phyloP scores from a whole-genome alignment of 1,284 basidiomycete genomes.

The Ceratobasidium sp. region DNA sequence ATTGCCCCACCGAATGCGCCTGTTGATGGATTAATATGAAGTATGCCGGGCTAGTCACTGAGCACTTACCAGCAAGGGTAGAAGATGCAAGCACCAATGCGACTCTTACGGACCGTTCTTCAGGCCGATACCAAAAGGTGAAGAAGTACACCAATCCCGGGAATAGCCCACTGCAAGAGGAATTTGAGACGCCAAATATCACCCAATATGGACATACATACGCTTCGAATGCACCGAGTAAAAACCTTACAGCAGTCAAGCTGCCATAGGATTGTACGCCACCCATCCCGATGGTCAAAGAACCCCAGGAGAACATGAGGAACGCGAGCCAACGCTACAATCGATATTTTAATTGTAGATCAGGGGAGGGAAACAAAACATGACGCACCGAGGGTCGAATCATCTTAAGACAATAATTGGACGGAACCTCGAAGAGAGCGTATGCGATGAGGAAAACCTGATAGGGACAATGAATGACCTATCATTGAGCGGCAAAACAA shows the following conservation, averaged over 20 bases:
- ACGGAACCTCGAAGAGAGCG: slow-evolving; percentile 31
- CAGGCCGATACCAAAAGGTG: slow-evolving; percentile 59
- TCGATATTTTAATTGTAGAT: too few species aligned
- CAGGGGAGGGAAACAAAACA: not conserved
- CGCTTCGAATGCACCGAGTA: slow-evolving; percentile 35
- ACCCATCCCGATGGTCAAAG: slow-evolving; percentile 19
- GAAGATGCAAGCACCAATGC: slow-evolving; percentile 56
- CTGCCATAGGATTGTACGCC: slow-evolving; percentile 28
- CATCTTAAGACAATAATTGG: slow-evolving; percentile 40
- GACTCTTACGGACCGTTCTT: slow-evolving; percentile 58
- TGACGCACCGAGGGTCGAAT: slow-evolving; percentile 28
- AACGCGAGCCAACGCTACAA: slow-evolving; percentile 34
- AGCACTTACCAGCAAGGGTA: slow-evolving; percentile 25
- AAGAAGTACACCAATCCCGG: slow-evolving; percentile 49
- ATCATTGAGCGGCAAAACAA: too few species aligned
- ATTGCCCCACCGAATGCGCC: slow-evolving; percentile 62
- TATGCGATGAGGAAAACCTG: slow-evolving; percentile 35
- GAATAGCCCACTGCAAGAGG: slow-evolving; percentile 9
- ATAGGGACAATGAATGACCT: not conserved
- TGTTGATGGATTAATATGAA: slow-evolving; percentile 54
- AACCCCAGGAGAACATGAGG: slow-evolving; percentile 31
- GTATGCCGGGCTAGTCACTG: not conserved
- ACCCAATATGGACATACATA: not conserved
- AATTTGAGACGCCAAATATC: not conserved
- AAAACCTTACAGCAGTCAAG: slow-evolving; percentile 28